Evolutionary conservation across 257 asterid species (phyloP).

Genomic region (Gentiana dahurica): DNA sequence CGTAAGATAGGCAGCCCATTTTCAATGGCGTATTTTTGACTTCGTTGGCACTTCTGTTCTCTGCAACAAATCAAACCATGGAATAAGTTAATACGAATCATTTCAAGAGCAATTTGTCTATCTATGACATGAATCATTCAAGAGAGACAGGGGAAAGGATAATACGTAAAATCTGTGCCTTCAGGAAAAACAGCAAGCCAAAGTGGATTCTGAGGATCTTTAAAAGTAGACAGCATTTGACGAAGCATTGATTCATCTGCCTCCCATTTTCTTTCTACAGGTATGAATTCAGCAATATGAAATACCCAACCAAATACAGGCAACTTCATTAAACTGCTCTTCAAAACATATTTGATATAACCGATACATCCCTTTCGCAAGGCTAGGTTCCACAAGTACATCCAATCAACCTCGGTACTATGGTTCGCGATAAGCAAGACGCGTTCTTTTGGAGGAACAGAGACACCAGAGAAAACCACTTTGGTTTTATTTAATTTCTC

Average conservation of each 20-base stretch:
- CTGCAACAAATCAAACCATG: conserved; percentile 30
- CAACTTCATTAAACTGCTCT: conserved; percentile 81
- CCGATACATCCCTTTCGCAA: conserved; percentile 63
- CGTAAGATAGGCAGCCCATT: conserved; percentile 64
- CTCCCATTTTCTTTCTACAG: conserved; percentile 85
- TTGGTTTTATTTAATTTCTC: conserved; percentile 68
- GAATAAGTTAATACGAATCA: not conserved
- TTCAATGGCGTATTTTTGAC: conserved; percentile 74
- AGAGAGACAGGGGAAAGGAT: conserved; percentile 12
- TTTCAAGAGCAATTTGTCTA: not conserved
- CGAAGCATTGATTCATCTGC: conserved; percentile 50
- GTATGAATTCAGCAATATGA: conserved; percentile 78
- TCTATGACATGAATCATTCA: not conserved
- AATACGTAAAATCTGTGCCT: conserved; percentile 94
- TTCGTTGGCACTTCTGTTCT: conserved; percentile 69
- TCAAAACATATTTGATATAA: conserved; percentile 59
- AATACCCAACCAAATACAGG: conserved; percentile 90
- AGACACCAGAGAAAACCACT: conserved; percentile 77
- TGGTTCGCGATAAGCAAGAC: conserved; percentile 71
- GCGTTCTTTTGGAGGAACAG: conserved; percentile 53
- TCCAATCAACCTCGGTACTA: conserved; percentile 93
- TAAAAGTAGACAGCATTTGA: conserved; percentile 43
- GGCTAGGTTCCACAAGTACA: conserved; percentile 94
- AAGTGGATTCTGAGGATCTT: conserved; percentile 53
- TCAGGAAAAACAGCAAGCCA: conserved; percentile 96